Conservation (phyloP, 345 rosid genomes). For the Cardamine resedifolia region DNA sequence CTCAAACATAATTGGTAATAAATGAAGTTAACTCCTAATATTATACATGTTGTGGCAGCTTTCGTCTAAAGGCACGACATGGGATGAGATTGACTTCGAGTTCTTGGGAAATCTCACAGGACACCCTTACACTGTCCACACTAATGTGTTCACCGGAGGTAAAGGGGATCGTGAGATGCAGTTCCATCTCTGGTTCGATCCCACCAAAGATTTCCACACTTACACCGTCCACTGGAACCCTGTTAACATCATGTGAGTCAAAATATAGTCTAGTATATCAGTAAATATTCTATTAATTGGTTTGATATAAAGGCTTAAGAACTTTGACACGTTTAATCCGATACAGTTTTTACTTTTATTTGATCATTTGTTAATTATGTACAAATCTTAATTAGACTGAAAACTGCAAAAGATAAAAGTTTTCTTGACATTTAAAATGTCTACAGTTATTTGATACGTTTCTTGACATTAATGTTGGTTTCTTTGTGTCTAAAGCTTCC, state of each 20-base stretch:
- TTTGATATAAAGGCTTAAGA: background rate
- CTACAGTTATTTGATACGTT: background rate
- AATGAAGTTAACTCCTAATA: background rate
- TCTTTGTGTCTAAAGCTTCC: conserved; percentile 39
- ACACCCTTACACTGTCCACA: conserved; percentile 61
- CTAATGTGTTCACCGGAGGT: conserved; percentile 61
- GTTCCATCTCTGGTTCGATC: conserved; percentile 65
- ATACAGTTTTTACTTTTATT: background rate
- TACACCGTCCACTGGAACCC: conserved; percentile 63
- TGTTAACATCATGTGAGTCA: conserved; percentile 49
- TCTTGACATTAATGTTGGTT: background rate
- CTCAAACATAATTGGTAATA: background rate
- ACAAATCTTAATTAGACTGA: background rate
- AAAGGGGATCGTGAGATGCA: conserved; percentile 64
- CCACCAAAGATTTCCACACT: conserved; percentile 60
- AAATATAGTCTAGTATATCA: background rate
- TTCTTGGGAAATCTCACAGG: conserved; percentile 64
- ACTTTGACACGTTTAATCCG: background rate
- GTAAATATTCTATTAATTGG: background rate
- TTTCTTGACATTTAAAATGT: background rate
- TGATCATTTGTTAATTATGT: background rate
- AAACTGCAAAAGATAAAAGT: background rate
- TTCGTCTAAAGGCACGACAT: conserved; percentile 46
- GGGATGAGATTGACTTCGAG: conserved; percentile 74
- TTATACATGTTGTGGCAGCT: conserved; percentile 38